These are phyloP conservation scores for Dicorynia guianensis DNA, from an alignment of 306 rosid genomes.

Conservation along the genomic window DNA sequence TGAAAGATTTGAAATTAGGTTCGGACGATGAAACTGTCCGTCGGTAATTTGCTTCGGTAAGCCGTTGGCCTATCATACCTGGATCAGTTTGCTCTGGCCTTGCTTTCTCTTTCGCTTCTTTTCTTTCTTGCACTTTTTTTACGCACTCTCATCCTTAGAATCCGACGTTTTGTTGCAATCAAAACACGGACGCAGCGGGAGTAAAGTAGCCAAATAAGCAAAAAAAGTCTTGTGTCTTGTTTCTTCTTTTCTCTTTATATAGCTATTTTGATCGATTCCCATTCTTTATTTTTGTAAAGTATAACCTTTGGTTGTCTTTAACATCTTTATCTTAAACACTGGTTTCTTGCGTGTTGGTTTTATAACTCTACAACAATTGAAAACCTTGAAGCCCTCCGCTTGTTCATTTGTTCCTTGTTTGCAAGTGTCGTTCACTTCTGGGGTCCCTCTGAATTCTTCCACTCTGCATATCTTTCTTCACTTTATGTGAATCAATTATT, in stretches of 20 bases:
- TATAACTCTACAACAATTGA: background rate
- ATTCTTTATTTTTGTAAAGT: slow-evolving; percentile 19
- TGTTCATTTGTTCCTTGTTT: background rate
- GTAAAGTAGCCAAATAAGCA: background rate
- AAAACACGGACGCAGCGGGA: slow-evolving; percentile 2
- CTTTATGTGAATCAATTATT: background rate
- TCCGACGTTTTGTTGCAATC: slow-evolving; percentile 25
- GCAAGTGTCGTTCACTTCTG: background rate
- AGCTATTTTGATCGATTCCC: slow-evolving; percentile 1
- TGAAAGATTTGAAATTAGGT: slow-evolving; percentile 49
- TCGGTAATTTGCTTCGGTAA: slow-evolving; percentile 43
- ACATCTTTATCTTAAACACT: background rate
- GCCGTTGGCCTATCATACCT: slow-evolving; percentile 50
- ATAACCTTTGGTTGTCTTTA: background rate
- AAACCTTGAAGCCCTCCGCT: background rate
- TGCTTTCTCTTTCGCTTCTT: slow-evolving; percentile 32
- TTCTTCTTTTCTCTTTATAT: slow-evolving; percentile 1
- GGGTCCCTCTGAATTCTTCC: background rate
- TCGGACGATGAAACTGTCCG: background rate
- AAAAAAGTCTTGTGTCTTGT: slow-evolving; percentile 4
- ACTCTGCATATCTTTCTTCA: background rate
- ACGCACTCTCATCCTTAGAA: slow-evolving; percentile 7
- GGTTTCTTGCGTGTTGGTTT: background rate
- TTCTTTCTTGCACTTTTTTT: slow-evolving; percentile 7
- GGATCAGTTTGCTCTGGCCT: background rate